Base-by-base conservation (phyloP, 1,139 yeast genomes). In the Suhomyces yuchorum region DNA sequence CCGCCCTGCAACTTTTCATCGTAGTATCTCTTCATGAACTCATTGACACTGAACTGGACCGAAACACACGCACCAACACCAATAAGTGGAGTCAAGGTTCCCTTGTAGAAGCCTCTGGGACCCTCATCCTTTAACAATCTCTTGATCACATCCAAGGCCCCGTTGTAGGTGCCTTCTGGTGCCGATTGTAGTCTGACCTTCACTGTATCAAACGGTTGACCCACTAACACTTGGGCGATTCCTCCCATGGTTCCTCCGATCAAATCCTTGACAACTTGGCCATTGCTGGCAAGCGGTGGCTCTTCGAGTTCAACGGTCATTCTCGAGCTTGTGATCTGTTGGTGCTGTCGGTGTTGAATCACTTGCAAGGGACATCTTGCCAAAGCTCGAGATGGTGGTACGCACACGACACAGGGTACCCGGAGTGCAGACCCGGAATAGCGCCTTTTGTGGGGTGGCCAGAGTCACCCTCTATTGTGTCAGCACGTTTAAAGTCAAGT, bases 11-110 rank as follows among this genome's bases (percentile, higher is more conserved):
- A 62, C 42, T 63, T 64, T 45, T 73, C 68, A 49, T 69, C 73
- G 61, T 84, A 87, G 53, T 75, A 67, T 59, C 98, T 78, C 69
- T 93, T 93, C 97, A 92, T 90, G 60, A 78, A 88, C 65, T 93
- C 98, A 63, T 92, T 92, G 36, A 90, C 96, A 40, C 97, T 93
- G 62, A 76, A 76, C 55, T 76, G 81, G 39, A 91, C 87, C 3
- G 96, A 88, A 17, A 91, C 87, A 73, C 96, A 87, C 0, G 97
- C 97, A 49, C 98, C 98, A 34, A 91, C 95, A 38, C 97, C 98
- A 38, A 91, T 70, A 58, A 92, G 74, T 4, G 98, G 98, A 7
- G 84, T 78, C 57, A 73, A 59, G 0, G 96, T 91, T 33, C 97
- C 97, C 65, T 90, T 90, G 68, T 92, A 91, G 63, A 92, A 90